phyloP scores from a whole-genome alignment of 148 eudicot species.

The Spergularia marina region DNA sequence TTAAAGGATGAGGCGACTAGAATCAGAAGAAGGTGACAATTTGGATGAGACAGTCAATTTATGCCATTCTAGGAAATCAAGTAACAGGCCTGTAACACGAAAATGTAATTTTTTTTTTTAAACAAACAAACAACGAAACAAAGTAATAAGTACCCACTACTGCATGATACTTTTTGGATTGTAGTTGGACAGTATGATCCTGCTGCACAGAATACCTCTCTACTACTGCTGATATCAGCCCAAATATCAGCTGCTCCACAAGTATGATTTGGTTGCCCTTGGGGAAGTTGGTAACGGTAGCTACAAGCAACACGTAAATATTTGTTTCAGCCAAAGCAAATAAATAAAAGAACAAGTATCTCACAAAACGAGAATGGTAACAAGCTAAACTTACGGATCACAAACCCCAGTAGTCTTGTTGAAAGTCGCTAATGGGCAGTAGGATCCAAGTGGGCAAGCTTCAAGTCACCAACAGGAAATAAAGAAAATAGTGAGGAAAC shows the following conservation, averaged over 20 bases:
- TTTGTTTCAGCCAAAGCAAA: conserved; percentile 8
- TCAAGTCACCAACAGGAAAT: conserved; percentile 27
- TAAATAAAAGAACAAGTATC: background rate
- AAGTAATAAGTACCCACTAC: conserved; percentile 62
- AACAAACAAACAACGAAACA: conserved; percentile 26
- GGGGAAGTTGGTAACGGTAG: conserved; percentile 68
- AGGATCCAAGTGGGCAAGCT: conserved; percentile 93
- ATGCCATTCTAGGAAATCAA: background rate
- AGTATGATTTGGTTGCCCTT: conserved; percentile 62
- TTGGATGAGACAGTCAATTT: background rate
- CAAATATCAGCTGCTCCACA: conserved; percentile 90
- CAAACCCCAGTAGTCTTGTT: conserved; percentile 58
- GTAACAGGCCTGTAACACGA: background rate
- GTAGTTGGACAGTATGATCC: conserved; percentile 83
- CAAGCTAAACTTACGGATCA: conserved; percentile 72
- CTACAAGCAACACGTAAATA: conserved; percentile 36
- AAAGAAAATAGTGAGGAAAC: background rate
- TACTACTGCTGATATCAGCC: conserved; percentile 60
- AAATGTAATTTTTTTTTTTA: conserved; percentile 5
- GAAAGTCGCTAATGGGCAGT: conserved; percentile 68
- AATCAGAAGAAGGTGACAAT: background rate
- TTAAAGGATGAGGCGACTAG: background rate
- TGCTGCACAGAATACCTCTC: conserved; percentile 80
- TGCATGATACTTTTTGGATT: conserved; percentile 50
- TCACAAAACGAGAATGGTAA: background rate